Evolutionary conservation across 192 early-diverging fungal genomes (phyloP).

Genomic region (Mortierella antarctica): DNA sequence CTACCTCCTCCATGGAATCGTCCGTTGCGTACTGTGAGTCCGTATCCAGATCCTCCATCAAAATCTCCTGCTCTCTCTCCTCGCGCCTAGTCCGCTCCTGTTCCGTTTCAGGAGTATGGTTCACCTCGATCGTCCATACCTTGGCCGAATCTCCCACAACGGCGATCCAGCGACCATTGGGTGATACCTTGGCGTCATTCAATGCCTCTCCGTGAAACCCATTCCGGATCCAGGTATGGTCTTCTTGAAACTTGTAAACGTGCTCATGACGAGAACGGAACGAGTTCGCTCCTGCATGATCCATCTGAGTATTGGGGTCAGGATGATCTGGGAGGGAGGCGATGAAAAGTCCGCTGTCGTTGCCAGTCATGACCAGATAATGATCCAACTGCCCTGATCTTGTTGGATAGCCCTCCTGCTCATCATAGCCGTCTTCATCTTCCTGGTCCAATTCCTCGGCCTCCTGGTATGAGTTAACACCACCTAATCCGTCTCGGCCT

Average conservation of each 20-base stretch:
- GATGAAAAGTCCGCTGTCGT: conserved; percentile 30
- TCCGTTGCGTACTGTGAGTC: conserved; percentile 22
- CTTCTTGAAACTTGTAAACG: conserved; percentile 20
- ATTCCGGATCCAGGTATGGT: conserved; percentile 36
- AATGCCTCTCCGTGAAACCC: conserved; percentile 40
- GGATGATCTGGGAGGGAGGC: conserved; percentile 35
- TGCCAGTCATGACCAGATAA: conserved; percentile 35
- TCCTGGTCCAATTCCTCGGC: background rate
- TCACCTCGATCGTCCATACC: conserved; percentile 49
- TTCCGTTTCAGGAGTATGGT: conserved; percentile 32
- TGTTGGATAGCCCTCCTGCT: conserved; percentile 29
- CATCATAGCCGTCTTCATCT: conserved; percentile 6
- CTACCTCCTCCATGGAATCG: conserved; percentile 8
- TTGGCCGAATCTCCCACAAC: conserved; percentile 57
- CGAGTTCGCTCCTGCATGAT: background rate
- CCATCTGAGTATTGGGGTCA: background rate
- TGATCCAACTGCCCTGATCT: conserved; percentile 43
- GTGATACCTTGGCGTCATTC: conserved; percentile 63
- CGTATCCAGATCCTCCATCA: conserved; percentile 1
- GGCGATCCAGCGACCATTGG: conserved; percentile 57
- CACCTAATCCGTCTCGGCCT: too few species aligned
- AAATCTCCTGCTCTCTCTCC: conserved; percentile 6
- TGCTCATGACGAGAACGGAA: background rate
- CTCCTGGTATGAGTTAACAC: background rate
- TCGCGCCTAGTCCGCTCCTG: conserved; percentile 21